Conservation (phyloP, 352 stramenopile species). For the Globisporangium radiosum region DNA sequence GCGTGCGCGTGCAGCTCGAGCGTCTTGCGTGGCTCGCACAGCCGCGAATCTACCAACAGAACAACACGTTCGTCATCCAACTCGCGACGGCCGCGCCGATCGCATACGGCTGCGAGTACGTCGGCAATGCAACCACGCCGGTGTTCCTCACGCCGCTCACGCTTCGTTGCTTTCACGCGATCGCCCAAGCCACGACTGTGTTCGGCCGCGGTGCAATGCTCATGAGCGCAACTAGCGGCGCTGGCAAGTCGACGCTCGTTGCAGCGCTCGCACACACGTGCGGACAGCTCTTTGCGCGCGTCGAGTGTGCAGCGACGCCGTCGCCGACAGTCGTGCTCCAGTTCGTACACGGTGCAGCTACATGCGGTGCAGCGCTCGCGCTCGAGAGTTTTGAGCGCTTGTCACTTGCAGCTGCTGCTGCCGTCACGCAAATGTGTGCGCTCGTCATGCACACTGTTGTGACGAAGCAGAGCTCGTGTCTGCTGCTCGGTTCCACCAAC, state of each 20-base stretch:
- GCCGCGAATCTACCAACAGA: conserved; percentile 62
- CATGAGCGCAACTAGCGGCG: conserved; percentile 18
- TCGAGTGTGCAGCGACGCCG: conserved; percentile 23
- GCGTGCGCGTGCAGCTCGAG: background rate
- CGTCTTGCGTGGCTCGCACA: conserved; percentile 49
- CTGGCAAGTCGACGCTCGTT: conserved; percentile 43
- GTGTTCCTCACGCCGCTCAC: conserved; percentile 43
- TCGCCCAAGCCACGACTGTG: conserved; percentile 31
- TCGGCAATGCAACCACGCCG: conserved; percentile 36
- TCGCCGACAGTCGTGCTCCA: conserved; percentile 26
- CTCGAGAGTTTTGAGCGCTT: conserved; percentile 32
- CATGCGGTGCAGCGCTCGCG: conserved; percentile 51
- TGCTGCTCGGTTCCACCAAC: conserved; percentile 25
- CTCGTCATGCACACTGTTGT: conserved; percentile 36
- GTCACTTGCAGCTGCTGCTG: conserved; percentile 9
- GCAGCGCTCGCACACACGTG: conserved; percentile 34
- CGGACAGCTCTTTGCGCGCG: conserved; percentile 38
- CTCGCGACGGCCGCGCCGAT: conserved; percentile 41
- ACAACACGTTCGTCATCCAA: conserved; percentile 39
- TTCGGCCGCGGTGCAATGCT: conserved; percentile 37
- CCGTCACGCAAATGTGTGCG: conserved; percentile 32
- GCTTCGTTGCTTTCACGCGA: conserved; percentile 49
- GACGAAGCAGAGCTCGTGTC: conserved; percentile 32
- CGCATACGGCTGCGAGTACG: conserved; percentile 67
- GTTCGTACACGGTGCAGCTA: conserved; percentile 45